A percentile compares a stretch with the other conserved stretches of the same genome.
Conservation (phyloP, 2,329 filamentous ascomycete species). For the Metarhizium anisopliae region DNA sequence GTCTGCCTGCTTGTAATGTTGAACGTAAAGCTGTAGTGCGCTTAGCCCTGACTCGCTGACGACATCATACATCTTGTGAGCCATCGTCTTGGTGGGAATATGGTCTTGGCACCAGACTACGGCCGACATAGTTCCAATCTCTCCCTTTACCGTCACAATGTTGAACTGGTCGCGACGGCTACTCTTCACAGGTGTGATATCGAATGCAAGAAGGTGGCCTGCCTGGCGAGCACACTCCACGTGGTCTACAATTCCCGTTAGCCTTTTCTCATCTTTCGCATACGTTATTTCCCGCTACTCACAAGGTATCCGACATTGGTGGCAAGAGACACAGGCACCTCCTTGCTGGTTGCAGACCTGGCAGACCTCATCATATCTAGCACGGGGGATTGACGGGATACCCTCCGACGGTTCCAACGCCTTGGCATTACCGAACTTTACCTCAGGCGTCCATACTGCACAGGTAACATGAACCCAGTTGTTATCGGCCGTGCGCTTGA, state of each 20-base stretch:
- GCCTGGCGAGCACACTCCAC: slow-evolving; percentile 83
- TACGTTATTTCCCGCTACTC: slow-evolving; percentile 19
- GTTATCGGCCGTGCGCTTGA: slow-evolving; percentile 91
- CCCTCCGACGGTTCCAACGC: slow-evolving; percentile 82
- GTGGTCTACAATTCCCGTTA: slow-evolving; percentile 37
- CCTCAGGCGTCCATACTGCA: slow-evolving; percentile 83
- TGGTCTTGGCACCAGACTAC: slow-evolving; percentile 91
- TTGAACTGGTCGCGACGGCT: slow-evolving; percentile 74
- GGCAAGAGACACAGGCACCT: slow-evolving; percentile 78
- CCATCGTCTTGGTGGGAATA: slow-evolving; percentile 56
- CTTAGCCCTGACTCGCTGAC: slow-evolving; percentile 64
- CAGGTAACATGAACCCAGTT: slow-evolving; percentile 98
- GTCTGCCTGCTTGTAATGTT: slow-evolving; percentile 92
- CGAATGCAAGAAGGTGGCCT: slow-evolving; percentile 79
- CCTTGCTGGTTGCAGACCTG: slow-evolving; percentile 68
- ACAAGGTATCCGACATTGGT: slow-evolving; percentile 55
- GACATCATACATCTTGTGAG: slow-evolving; percentile 72
- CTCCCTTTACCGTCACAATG: slow-evolving; percentile 71
- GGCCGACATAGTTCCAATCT: slow-evolving; percentile 76
- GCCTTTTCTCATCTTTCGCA: not conserved
- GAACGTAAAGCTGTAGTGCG: slow-evolving; percentile 77
- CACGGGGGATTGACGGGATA: slow-evolving; percentile 68
- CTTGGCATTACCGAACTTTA: slow-evolving; percentile 82
- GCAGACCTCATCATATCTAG: slow-evolving; percentile 69
- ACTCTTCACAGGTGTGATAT: slow-evolving; percentile 81